Evolutionary conservation across 495 filamentous ascomycete genomes (phyloP).

Genomic region (Penicillium lividum): DNA sequence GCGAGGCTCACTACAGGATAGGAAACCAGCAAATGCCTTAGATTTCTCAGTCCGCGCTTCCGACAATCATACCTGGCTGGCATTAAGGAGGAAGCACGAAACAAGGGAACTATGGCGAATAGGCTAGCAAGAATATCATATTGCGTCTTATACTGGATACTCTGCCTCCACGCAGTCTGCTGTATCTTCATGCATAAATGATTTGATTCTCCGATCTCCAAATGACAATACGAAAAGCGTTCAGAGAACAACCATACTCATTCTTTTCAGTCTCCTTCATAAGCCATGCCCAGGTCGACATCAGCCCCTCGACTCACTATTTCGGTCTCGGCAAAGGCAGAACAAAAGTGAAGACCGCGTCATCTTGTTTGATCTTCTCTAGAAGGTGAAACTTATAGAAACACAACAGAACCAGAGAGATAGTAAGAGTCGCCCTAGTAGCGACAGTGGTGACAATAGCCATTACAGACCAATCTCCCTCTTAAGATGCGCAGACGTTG

Average conservation of each 20-base stretch:
- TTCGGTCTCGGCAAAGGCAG: neutral
- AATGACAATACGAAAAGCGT: neutral
- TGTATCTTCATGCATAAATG: neutral
- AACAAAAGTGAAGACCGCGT: conserved; percentile 3
- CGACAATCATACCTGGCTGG: neutral
- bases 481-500: conserved; percentile 16
- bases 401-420: conserved; percentile 2
- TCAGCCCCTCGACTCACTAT: neutral
- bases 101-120: neutral
- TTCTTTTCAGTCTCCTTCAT: neutral
- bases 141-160: neutral
- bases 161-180: neutral
- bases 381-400: conserved; percentile 16
- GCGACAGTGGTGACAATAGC: conserved; percentile 14
- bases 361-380: conserved; percentile 7
- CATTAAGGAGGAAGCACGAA: neutral
- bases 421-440: conserved; percentile 10
- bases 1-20: neutral
- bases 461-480: conserved; percentile 19
- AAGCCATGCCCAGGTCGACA: neutral
- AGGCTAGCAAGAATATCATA: neutral
- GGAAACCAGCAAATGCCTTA: neutral
- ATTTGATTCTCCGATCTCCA: neutral
- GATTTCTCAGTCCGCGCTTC: neutral
- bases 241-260: neutral